Conservation (phyloP, 306 rosid species). For the Cucumis hystrix region DNA sequence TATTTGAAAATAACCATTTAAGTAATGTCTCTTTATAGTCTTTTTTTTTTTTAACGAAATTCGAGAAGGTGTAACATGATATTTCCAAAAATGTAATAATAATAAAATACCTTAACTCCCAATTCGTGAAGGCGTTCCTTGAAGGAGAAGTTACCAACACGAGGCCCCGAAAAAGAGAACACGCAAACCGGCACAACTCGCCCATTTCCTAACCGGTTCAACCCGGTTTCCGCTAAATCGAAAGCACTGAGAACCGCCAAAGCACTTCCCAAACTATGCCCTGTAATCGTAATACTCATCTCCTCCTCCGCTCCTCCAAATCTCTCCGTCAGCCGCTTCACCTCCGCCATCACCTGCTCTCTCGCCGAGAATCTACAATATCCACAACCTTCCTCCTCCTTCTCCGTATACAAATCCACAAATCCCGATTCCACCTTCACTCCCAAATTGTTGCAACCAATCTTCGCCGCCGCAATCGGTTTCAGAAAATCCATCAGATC, state of each 20-base stretch:
- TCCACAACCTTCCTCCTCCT: constrained; percentile 42
- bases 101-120: constrained; percentile 35
- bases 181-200: constrained; percentile 39
- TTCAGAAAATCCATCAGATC: constrained; percentile 51
- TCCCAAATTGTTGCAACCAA: constrained; percentile 39
- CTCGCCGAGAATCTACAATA: constrained; percentile 55
- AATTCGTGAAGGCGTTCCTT: constrained; percentile 46
- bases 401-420: constrained; percentile 57
- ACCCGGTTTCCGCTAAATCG: constrained; percentile 53
- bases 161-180: constrained; percentile 64
- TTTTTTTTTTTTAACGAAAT: too few species aligned
- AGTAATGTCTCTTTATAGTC: too few species aligned
- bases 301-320: constrained; percentile 28
- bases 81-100: too few species aligned
- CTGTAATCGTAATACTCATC: constrained; percentile 59
- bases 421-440: constrained; percentile 75
- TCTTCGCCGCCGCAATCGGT: constrained; percentile 24
- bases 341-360: constrained; percentile 51
- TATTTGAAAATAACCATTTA: too few species aligned
- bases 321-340: constrained; percentile 32
- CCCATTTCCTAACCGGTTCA: constrained; percentile 22
- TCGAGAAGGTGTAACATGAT: too few species aligned
- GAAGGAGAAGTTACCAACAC: constrained; percentile 69
- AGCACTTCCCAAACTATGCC: constrained; percentile 75
- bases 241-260: constrained; percentile 56